Percentiles rank a stretch among this genome's conserved stretches.
Evolutionary conservation across 305 asterid genomes (phyloP).

Genomic region (Solanum hybrid): DNA sequence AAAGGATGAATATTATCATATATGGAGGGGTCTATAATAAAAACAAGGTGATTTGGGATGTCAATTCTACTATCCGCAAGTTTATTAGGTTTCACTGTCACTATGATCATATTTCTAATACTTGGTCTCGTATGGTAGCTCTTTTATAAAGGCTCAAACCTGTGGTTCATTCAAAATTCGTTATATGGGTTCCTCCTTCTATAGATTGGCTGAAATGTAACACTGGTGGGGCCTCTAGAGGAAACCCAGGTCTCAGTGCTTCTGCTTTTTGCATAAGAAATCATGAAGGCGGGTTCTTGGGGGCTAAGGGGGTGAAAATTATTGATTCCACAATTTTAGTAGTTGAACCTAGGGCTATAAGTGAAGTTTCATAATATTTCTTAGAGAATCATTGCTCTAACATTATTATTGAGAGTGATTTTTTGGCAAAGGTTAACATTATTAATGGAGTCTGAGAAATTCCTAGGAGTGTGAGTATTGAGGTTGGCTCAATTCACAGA

Average conservation of each 20-base stretch:
- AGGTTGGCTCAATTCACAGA: background rate
- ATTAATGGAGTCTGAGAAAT: background rate
- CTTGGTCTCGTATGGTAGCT: background rate
- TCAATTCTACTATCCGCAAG: background rate
- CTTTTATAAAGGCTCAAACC: background rate
- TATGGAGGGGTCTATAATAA: background rate
- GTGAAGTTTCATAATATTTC: background rate
- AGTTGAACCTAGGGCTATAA: background rate
- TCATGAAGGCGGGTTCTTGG: background rate
- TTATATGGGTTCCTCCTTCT: background rate
- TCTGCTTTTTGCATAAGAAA: background rate
- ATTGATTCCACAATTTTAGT: background rate
- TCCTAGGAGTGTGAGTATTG: background rate
- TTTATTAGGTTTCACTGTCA: background rate
- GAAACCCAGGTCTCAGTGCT: background rate
- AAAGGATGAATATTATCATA: background rate
- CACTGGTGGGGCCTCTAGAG: background rate
- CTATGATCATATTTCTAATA: background rate
- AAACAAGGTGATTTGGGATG: background rate
- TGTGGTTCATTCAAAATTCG: background rate
- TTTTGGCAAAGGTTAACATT: background rate
- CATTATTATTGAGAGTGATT: background rate
- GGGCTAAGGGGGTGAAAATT: background rate
- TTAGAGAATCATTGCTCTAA: background rate
- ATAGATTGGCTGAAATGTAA: background rate